Conservation (phyloP, 2,329 filamentous ascomycete species). For the Alternaria viburni region DNA sequence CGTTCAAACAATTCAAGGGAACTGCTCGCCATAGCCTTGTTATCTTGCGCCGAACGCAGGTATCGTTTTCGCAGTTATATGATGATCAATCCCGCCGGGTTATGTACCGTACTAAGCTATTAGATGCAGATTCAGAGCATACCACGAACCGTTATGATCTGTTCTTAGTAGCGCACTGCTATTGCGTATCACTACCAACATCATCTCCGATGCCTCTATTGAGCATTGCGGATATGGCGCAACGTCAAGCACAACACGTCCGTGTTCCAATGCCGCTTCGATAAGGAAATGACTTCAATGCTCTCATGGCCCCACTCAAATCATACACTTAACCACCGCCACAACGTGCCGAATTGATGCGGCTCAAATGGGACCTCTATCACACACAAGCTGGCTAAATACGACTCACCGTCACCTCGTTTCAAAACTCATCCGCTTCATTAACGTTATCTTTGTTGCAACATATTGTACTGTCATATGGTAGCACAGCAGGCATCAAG, state of each 20-base stretch:
- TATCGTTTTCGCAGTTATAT: background rate
- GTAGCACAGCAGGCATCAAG: background rate
- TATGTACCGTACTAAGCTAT: background rate
- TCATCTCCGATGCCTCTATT: background rate
- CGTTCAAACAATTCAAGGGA: constrained; percentile 7
- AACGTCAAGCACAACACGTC: background rate
- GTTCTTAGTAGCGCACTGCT: background rate
- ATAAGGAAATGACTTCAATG: background rate
- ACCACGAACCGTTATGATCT: background rate
- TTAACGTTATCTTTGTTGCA: background rate
- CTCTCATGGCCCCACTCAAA: background rate
- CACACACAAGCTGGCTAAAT: background rate
- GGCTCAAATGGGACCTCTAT: background rate
- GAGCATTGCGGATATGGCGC: background rate
- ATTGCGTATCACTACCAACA: background rate
- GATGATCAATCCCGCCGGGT: background rate
- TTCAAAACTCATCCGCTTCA: too few species aligned
- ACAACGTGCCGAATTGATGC: background rate
- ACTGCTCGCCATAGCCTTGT: constrained; percentile 4
- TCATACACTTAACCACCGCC: background rate
- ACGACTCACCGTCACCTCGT: background rate
- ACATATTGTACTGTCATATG: background rate
- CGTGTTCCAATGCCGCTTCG: background rate
- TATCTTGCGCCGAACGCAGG: background rate
- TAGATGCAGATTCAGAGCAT: background rate